Evolutionary conservation across 768 basidiomycete species (phyloP).

Genomic region (Leucosporidium yakuticum): DNA sequence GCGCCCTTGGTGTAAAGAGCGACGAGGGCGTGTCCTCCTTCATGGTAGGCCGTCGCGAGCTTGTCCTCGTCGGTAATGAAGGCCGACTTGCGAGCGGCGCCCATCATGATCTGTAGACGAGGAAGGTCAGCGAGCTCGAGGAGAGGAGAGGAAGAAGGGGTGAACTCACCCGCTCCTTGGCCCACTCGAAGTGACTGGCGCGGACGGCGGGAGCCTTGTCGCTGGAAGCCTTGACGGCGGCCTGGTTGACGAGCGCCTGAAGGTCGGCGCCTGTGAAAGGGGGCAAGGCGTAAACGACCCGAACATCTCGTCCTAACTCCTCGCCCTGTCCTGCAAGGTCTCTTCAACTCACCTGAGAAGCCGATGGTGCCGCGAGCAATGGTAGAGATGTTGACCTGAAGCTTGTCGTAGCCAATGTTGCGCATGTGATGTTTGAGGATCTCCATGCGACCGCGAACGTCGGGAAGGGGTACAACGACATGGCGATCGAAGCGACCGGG

Average conservation of each 20-base stretch:
- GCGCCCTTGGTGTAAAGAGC: constrained; percentile 91
- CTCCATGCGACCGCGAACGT: constrained; percentile 83
- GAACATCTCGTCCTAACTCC: too few species aligned
- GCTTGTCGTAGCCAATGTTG: constrained; percentile 56
- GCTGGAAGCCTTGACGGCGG: constrained; percentile 89
- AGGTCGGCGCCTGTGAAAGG: constrained; percentile 58
- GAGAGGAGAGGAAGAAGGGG: background rate
- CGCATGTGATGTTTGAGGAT: constrained; percentile 89
- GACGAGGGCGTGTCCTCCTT: constrained; percentile 54
- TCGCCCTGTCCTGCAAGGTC: too few species aligned
- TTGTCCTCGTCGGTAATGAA: constrained; percentile 83
- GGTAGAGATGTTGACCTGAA: constrained; percentile 75
- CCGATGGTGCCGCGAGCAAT: constrained; percentile 91
- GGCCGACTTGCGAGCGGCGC: constrained; percentile 83
- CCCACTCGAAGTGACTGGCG: constrained; percentile 92
- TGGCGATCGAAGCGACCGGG: constrained; percentile 94
- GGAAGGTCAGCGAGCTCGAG: too few species aligned
- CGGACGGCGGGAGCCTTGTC: constrained; percentile 67
- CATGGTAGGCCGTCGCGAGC: constrained; percentile 88
- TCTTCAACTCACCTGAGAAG: constrained; percentile 62
- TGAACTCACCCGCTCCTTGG: constrained; percentile 56
- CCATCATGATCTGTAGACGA: constrained; percentile 71
- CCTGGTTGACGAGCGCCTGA: constrained; percentile 93
- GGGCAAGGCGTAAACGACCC: too few species aligned
- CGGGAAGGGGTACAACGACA: constrained; percentile 88